Conservation (phyloP, 257 asterid genomes). For the Solanum lycopersicoides region DNA sequence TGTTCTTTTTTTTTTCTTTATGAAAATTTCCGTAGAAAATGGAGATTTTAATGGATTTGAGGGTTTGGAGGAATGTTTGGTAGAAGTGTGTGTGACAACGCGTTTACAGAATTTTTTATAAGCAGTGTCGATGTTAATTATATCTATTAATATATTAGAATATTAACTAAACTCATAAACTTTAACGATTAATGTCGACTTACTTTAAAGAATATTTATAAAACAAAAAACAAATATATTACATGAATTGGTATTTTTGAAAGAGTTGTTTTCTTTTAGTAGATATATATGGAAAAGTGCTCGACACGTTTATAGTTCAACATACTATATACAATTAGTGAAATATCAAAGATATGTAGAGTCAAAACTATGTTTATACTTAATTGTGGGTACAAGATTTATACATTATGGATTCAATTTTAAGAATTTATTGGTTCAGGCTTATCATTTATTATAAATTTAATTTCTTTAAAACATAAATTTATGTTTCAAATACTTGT, state of each 20-base stretch:
- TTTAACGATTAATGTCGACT: not conserved
- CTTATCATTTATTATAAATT: not conserved
- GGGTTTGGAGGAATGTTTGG: constrained; percentile 6
- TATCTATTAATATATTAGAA: not conserved
- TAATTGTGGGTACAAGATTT: not conserved
- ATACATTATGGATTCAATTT: not conserved
- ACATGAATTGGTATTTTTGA: not conserved
- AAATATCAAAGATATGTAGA: not conserved
- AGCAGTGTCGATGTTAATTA: not conserved
- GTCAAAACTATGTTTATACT: not conserved
- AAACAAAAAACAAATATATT: not conserved
- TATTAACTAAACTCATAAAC: not conserved
- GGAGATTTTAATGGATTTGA: constrained; percentile 15
- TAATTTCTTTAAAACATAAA: not conserved
- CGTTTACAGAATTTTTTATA: not conserved
- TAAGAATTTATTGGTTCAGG: not conserved
- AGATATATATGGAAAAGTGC: not conserved
- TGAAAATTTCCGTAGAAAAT: constrained; percentile 25
- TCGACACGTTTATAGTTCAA: not conserved
- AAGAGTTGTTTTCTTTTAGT: not conserved
- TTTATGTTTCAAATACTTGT: not conserved
- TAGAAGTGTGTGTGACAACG: not conserved
- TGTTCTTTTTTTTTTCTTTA: constrained; percentile 9
- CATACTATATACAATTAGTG: not conserved
- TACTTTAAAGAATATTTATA: not conserved